A percentile compares a stretch with the other conserved stretches of the same genome.
Conservation (phyloP, 2,329 filamentous ascomycete species). For the Fusarium graminum region DNA sequence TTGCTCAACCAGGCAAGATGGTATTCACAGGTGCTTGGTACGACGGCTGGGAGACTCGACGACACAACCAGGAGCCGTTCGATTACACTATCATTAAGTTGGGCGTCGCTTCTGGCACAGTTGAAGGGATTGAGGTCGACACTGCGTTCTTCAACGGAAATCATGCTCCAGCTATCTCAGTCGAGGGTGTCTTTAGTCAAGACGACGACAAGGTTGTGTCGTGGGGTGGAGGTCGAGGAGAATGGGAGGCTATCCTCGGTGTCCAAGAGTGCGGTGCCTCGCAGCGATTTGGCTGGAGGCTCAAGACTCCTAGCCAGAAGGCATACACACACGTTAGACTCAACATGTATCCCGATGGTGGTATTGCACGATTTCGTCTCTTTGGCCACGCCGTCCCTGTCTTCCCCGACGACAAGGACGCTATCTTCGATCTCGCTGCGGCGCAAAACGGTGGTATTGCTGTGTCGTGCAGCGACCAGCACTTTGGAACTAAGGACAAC, state of each 20-base stretch:
- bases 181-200: constrained; percentile 79
- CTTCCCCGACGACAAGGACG: constrained; percentile 74
- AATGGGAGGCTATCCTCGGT: constrained; percentile 79
- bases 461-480: constrained; percentile 82
- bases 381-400: constrained; percentile 83
- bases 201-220: constrained; percentile 73
- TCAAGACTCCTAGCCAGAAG: constrained; percentile 70
- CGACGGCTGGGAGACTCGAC: constrained; percentile 77
- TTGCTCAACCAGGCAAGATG: constrained; percentile 75
- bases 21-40: constrained; percentile 78
- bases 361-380: constrained; percentile 83
- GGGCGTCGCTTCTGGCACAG: constrained; percentile 76
- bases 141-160: constrained; percentile 87
- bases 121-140: constrained; percentile 82
- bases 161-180: constrained; percentile 82
- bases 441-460: constrained; percentile 84
- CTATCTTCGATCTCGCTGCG: constrained; percentile 80
- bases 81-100: constrained; percentile 77
- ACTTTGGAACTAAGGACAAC: constrained; percentile 86
- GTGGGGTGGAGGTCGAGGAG: constrained; percentile 69
- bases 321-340: constrained; percentile 83
- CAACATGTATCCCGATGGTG: constrained; percentile 88
- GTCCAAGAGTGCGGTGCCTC: constrained; percentile 80
- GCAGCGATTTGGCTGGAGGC: constrained; percentile 79
- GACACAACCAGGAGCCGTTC: constrained; percentile 73